Evolutionary conservation across 225 moss, liverwort and hornwort genomes (phyloP).

Genomic region (Marchantia polymorpha): DNA sequence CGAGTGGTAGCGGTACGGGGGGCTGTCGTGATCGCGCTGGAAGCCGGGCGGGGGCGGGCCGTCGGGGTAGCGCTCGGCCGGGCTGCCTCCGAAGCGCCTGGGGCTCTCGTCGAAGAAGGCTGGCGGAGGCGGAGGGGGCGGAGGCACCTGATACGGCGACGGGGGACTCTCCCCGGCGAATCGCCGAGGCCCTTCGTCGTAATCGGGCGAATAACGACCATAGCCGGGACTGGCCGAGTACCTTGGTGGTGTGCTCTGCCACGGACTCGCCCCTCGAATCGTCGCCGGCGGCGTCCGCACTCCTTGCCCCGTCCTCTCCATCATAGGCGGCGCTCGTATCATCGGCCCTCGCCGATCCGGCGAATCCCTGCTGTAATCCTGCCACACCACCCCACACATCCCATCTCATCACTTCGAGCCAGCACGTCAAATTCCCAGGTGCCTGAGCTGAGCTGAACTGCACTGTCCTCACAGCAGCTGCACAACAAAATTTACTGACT

Average conservation of each 20-base stretch:
- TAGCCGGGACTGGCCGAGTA: constrained; percentile 29
- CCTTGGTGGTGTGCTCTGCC: constrained; percentile 11
- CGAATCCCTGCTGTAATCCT: constrained; percentile 16
- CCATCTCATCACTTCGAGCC: neutral
- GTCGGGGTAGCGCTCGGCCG: neutral
- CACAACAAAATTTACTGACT: neutral
- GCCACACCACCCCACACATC: neutral
- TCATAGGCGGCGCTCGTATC: constrained; percentile 27
- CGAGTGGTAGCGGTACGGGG: constrained; percentile 20
- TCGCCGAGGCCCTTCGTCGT: constrained; percentile 24
- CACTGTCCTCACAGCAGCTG: no score
- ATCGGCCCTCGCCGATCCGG: constrained; percentile 20
- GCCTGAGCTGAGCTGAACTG: no score
- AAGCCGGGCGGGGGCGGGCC: constrained; percentile 34
- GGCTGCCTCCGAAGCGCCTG: constrained; percentile 18
- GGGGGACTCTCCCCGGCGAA: constrained; percentile 35
- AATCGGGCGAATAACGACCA: constrained; percentile 17
- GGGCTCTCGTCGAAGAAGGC: constrained; percentile 26
- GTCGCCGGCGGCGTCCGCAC: constrained; percentile 27
- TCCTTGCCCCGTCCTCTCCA: constrained; percentile 12
- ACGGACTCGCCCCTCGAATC: constrained; percentile 16
- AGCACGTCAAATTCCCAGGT: neutral
- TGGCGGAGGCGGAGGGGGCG: constrained; percentile 28
- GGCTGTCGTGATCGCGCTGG: constrained; percentile 6
- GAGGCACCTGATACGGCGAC: constrained; percentile 21